Percentiles rank a stretch among this genome's conserved stretches.
Conservation (phyloP, 176 grass and related monocot species). For the Zizania latifolia region DNA sequence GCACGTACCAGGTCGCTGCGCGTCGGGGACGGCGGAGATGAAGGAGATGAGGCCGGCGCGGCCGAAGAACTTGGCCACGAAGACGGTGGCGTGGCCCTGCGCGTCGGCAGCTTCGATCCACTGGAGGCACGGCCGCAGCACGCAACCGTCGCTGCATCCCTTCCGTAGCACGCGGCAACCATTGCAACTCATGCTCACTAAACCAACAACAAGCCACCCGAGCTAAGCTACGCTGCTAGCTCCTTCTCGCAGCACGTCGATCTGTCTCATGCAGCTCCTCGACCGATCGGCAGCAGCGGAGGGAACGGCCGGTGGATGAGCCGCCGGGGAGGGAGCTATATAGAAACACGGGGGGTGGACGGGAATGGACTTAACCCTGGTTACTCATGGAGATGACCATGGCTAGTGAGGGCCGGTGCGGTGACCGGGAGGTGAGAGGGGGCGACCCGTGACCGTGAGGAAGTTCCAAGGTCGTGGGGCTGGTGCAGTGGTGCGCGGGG, state of each 20-base stretch:
- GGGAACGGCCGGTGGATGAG: not conserved
- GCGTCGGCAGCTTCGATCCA: slow-evolving; percentile 78
- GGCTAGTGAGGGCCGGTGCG: not conserved
- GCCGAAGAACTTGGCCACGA: slow-evolving; percentile 93
- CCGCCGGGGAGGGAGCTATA: slow-evolving; percentile 36
- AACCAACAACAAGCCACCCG: not conserved
- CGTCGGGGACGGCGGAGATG: slow-evolving; percentile 62
- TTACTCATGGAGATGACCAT: not conserved
- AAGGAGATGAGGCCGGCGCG: slow-evolving; percentile 77
- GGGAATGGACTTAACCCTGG: slow-evolving; percentile 12
- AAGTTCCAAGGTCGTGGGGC: slow-evolving; percentile 63
- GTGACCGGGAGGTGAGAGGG: not conserved
- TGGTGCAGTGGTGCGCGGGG: slow-evolving; percentile 27
- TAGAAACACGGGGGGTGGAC: slow-evolving; percentile 12
- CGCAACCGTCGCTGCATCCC: slow-evolving; percentile 73
- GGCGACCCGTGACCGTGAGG: not conserved
- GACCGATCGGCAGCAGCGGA: not conserved
- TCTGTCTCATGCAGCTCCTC: not conserved
- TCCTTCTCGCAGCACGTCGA: no score
- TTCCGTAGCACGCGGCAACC: slow-evolving; percentile 78
- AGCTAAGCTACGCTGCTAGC: not conserved
- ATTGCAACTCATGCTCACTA: slow-evolving; percentile 73
- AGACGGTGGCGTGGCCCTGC: slow-evolving; percentile 82
- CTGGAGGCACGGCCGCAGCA: slow-evolving; percentile 72
- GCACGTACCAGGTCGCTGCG: slow-evolving; percentile 47